Conservation (phyloP, 352 stramenopile species). For the Globisporangium abappressorium region DNA sequence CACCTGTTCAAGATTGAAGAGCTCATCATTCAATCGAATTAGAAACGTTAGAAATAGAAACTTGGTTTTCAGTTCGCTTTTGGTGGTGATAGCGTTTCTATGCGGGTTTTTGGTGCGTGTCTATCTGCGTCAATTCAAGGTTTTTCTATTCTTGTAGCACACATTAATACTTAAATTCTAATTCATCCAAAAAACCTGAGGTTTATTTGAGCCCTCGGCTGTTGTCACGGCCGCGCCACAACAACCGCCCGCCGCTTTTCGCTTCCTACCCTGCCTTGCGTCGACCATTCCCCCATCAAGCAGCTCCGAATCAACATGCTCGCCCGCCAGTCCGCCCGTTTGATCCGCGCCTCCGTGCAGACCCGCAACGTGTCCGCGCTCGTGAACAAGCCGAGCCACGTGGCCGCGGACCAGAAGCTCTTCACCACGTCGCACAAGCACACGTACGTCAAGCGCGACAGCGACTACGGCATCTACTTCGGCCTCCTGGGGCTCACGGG, state of each 20-base stretch:
- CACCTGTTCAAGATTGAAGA: neutral
- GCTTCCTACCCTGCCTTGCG: neutral
- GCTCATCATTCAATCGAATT: neutral
- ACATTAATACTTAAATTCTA: neutral
- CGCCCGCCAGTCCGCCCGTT: conserved; percentile 46
- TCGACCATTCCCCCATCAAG: conserved; percentile 6
- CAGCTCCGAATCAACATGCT: conserved; percentile 33
- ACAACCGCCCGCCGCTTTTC: neutral
- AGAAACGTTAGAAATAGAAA: neutral
- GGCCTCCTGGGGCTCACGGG: conserved; percentile 40
- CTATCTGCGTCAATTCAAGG: neutral
- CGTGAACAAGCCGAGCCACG: conserved; percentile 67
- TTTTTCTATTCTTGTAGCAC: neutral
- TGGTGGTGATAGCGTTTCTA: neutral
- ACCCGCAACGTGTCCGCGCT: conserved; percentile 51
- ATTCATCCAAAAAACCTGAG: neutral
- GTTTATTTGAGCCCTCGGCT: neutral
- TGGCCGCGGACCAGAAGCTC: conserved; percentile 60
- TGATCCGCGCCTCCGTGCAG: conserved; percentile 29
- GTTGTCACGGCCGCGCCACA: neutral
- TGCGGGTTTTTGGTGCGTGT: neutral
- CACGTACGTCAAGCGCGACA: conserved; percentile 67
- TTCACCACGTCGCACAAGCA: conserved; percentile 55
- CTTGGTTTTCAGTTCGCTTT: neutral
- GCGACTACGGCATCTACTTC: conserved; percentile 40